Evolutionary conservation across 2,329 filamentous ascomycete genomes (phyloP).

Genomic region (Hortaea werneckii): DNA sequence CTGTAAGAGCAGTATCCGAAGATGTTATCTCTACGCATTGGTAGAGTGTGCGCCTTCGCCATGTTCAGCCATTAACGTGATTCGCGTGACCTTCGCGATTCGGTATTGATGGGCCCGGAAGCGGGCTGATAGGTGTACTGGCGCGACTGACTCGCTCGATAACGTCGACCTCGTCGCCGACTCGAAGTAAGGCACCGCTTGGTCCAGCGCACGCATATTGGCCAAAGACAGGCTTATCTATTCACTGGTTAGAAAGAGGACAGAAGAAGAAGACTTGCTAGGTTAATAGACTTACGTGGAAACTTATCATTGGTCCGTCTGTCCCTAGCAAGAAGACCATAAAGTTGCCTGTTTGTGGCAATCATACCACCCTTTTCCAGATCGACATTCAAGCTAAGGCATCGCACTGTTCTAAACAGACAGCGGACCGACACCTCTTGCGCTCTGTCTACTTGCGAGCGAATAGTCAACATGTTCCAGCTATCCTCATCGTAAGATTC

Average conservation of each 20-base stretch:
- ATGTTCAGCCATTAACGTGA: neutral
- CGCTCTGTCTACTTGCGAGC: constrained; percentile 17
- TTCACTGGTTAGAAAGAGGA: neutral
- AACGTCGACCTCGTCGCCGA: constrained; percentile 24
- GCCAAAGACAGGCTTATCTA: constrained; percentile 26
- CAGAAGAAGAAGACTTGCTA: neutral
- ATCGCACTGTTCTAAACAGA: constrained; percentile 20
- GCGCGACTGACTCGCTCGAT: constrained; percentile 11
- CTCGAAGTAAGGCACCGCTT: constrained; percentile 22
- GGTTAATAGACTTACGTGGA: constrained; percentile 14
- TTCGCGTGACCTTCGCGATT: neutral
- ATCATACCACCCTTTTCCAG: constrained; percentile 24
- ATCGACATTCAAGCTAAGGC: constrained; percentile 24
- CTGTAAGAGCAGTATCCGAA: too few relatives aligned
- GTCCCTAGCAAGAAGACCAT: constrained; percentile 23
- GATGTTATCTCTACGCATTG: too few relatives aligned
- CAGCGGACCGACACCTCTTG: constrained; percentile 25
- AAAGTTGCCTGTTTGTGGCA: constrained; percentile 22
- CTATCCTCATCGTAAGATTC: constrained; percentile 22
- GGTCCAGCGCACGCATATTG: constrained; percentile 27
- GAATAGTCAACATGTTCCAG: constrained; percentile 24
- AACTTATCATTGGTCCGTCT: constrained; percentile 23
- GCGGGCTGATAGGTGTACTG: neutral
- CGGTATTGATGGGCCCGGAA: neutral
- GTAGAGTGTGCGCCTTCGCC: too few relatives aligned